A percentile compares a stretch with the other conserved stretches of the same genome.
Conservation (phyloP, 345 rosid genomes). For the Nephelium lappaceum region DNA sequence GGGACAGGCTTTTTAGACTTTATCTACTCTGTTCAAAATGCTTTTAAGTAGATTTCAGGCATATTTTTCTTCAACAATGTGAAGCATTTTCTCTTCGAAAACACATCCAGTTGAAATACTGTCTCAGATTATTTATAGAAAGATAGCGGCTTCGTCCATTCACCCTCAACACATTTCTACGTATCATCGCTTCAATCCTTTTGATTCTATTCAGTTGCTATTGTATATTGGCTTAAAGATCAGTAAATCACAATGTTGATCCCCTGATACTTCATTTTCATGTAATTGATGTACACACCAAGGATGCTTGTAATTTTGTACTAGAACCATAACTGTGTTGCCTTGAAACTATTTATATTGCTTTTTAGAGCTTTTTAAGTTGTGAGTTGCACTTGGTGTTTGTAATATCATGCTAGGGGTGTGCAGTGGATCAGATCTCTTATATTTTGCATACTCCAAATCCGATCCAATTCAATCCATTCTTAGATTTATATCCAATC, state of each 20-base stretch:
- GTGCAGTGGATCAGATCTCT: no score
- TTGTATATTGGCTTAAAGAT: slow-evolving; percentile 19
- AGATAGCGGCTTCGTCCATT: slow-evolving; percentile 3
- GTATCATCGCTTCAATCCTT: slow-evolving; percentile 7
- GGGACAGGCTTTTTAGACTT: slow-evolving; percentile 96
- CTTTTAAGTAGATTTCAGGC: slow-evolving; percentile 58
- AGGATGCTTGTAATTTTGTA: not conserved
- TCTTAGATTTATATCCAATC: no score
- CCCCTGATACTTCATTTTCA: not conserved
- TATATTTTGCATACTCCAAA: no score
- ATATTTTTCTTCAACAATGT: not conserved
- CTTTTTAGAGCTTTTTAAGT: no score
- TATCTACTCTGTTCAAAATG: slow-evolving; percentile 62
- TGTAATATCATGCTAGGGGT: no score
- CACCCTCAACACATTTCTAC: not conserved
- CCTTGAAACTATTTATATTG: no score
- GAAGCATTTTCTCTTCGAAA: not conserved
- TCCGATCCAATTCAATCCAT: no score
- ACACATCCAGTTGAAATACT: not conserved
- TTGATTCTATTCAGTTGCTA: not conserved
- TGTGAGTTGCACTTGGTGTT: no score
- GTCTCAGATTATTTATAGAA: not conserved
- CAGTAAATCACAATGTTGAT: no score
- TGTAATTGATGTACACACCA: not conserved
- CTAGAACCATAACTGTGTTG: no score